Evolutionary conservation across 1,284 basidiomycete genomes (phyloP).

Genomic region (Cutaneotrichosporon curvatum): DNA sequence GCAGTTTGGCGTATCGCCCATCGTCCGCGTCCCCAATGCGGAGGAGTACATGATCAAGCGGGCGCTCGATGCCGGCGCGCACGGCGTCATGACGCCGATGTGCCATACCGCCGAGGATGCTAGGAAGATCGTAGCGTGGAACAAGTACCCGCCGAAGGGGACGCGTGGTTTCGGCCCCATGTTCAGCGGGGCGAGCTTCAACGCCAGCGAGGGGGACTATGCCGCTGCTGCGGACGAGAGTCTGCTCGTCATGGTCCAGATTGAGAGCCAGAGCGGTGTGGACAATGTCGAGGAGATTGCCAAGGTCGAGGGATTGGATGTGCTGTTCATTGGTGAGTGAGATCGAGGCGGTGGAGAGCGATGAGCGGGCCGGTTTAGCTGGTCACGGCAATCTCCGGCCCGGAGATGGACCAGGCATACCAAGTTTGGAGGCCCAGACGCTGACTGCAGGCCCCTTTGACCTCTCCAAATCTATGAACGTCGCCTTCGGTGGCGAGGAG

Average conservation of each 20-base stretch:
- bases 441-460: slow-evolving; percentile 51
- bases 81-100: slow-evolving; percentile 32
- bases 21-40: slow-evolving; percentile 38
- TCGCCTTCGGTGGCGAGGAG: slow-evolving; percentile 22
- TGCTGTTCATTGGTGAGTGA: slow-evolving; percentile 55
- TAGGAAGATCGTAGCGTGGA: slow-evolving; percentile 13
- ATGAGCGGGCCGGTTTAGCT: too few relatives aligned
- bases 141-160: slow-evolving; percentile 24
- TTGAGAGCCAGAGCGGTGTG: slow-evolving; percentile 57
- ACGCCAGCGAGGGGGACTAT: slow-evolving; percentile 48
- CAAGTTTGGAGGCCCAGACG: too few relatives aligned
- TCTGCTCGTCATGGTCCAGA: slow-evolving; percentile 58
- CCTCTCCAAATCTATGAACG: slow-evolving; percentile 48
- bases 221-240: slow-evolving; percentile 53
- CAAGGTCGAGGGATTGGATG: slow-evolving; percentile 57
- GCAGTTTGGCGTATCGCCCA: slow-evolving; percentile 23
- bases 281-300: slow-evolving; percentile 58
- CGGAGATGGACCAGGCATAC: too few relatives aligned
- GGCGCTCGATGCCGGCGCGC: slow-evolving; percentile 39
- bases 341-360: neutral
- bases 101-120: slow-evolving; percentile 25
- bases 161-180: slow-evolving; percentile 24
- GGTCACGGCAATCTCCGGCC: too few relatives aligned
- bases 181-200: slow-evolving; percentile 18
- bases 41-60: slow-evolving; percentile 38